These are phyloP conservation scores for Pseudocercospora musae DNA, from an alignment of 2,329 filamentous ascomycete genomes.

Conservation along the genomic window DNA sequence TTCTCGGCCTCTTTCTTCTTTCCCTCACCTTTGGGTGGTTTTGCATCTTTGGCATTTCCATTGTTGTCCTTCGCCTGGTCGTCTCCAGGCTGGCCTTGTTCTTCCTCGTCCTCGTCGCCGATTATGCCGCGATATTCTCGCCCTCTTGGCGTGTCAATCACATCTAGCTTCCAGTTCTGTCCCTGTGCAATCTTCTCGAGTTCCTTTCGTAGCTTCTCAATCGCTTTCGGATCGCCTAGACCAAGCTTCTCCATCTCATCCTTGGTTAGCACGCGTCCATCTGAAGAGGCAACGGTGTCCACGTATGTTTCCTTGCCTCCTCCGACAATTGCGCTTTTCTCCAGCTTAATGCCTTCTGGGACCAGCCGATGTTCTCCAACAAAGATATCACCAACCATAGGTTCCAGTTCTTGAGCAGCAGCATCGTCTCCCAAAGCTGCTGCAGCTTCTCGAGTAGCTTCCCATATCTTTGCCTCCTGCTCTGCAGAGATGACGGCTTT, in stretches of 20 bases:
- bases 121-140: constrained; percentile 69
- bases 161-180: constrained; percentile 74
- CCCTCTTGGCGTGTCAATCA: constrained; percentile 66
- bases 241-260: constrained; percentile 56
- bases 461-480: constrained; percentile 21
- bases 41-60: background rate
- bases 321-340: constrained; percentile 50
- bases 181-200: constrained; percentile 67
- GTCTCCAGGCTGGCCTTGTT: constrained; percentile 9
- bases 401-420: constrained; percentile 3
- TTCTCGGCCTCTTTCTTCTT: constrained; percentile 6
- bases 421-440: constrained; percentile 19
- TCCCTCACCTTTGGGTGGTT: background rate
- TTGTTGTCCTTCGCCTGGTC: background rate
- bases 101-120: constrained; percentile 52
- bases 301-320: constrained; percentile 54
- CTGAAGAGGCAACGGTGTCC: constrained; percentile 54
- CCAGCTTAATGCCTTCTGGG: constrained; percentile 54
- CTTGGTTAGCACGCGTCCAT: constrained; percentile 45
- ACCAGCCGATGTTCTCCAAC: constrained; percentile 58
- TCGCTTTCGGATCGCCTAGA: constrained; percentile 64
- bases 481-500: constrained; percentile 22
- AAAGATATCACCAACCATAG: constrained; percentile 55
- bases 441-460: constrained; percentile 31
- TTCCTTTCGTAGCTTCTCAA: constrained; percentile 67